Base-by-base conservation (phyloP, 805 yeast genomes). In the Cyberlindnera suaveolens region DNA sequence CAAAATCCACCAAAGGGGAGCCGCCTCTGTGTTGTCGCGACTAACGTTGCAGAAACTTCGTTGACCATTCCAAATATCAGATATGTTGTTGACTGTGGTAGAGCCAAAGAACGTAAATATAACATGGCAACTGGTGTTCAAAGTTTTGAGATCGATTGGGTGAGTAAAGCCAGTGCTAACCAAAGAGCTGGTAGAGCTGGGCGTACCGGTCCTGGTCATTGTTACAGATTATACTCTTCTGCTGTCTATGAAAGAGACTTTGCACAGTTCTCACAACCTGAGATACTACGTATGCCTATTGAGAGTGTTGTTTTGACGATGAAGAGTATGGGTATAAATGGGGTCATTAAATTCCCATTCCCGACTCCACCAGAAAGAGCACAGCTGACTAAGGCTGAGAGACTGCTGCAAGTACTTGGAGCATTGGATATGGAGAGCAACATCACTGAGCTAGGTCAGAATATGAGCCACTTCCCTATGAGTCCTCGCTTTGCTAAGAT, bases 171-270 rank as follows among this genome's bases (percentile, higher is more conserved):
- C 2, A 84, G 96, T 46, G 91, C 98, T 0, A 93, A 80, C 52
- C 99, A 93, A 69, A 76, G 99, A 67, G 68, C 95, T 16, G 98
- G 98, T 59, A 81, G 98, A 71, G 98, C 98, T 40, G 98, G 97
- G 60, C 82, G 98, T 74, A 90, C 96, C 1, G 99, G 98, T 0
- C 97, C 99, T 0, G 99, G 99, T 45, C 98, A 93, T 58, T 87
- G 96, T 61, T 93, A 93, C 61, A 70, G 99, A 47, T 63, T 93
- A 13, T 93, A 73, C 56, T 91, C 98, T 0, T 90, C 98, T 14
- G 99, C 99, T 2, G 85, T 95, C 7, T 93, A 71, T 61, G 97
- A 93, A 59, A 77, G 80, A 48, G 93, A 83, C 50, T 93, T 93
- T 60, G 71, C 71, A 4, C 88, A 83, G 56, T 93, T 93, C 56